Evolutionary conservation across 164 flowering plant species (phyloP).

Genomic region (Berberis vulgaris): DNA sequence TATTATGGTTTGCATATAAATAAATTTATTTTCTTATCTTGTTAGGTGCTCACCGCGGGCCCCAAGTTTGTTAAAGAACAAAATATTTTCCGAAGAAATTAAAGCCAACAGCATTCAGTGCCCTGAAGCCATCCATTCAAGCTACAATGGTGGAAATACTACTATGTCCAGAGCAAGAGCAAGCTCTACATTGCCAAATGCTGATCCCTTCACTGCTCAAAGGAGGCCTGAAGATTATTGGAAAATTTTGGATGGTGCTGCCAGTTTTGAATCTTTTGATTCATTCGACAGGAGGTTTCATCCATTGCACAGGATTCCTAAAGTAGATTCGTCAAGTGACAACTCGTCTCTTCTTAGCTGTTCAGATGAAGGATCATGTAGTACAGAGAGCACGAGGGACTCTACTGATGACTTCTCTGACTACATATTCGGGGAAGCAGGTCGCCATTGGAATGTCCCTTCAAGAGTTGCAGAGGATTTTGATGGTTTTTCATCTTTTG

Average conservation of each 20-base stretch:
- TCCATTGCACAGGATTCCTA: slow-evolving; percentile 23
- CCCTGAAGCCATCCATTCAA: slow-evolving; percentile 12
- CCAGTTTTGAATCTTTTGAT: slow-evolving; percentile 21
- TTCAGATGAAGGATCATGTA: slow-evolving; percentile 80
- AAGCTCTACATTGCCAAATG: slow-evolving; percentile 3
- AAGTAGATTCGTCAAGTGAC: slow-evolving; percentile 70
- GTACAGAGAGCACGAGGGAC: slow-evolving; percentile 69
- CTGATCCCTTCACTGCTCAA: slow-evolving; percentile 2
- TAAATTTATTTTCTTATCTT: neutral
- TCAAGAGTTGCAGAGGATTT: slow-evolving; percentile 31
- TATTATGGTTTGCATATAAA: no score
- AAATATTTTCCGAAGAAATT: slow-evolving; percentile 17
- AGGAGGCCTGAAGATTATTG: slow-evolving; percentile 9
- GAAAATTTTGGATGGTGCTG: slow-evolving; percentile 8
- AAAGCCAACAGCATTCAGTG: slow-evolving; percentile 15
- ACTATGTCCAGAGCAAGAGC: slow-evolving; percentile 12
- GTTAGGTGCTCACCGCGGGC: slow-evolving; percentile 73
- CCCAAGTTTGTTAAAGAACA: slow-evolving; percentile 49
- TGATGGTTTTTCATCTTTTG: slow-evolving; percentile 34
- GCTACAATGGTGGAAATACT: slow-evolving; percentile 4
- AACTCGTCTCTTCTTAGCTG: slow-evolving; percentile 64
- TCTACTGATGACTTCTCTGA: slow-evolving; percentile 75
- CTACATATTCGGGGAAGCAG: slow-evolving; percentile 43
- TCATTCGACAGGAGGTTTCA: slow-evolving; percentile 22
- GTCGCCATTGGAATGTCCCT: slow-evolving; percentile 32